These are phyloP conservation scores for Arctium minus DNA, from an alignment of 129 eudicot species.

Conservation along the genomic window DNA sequence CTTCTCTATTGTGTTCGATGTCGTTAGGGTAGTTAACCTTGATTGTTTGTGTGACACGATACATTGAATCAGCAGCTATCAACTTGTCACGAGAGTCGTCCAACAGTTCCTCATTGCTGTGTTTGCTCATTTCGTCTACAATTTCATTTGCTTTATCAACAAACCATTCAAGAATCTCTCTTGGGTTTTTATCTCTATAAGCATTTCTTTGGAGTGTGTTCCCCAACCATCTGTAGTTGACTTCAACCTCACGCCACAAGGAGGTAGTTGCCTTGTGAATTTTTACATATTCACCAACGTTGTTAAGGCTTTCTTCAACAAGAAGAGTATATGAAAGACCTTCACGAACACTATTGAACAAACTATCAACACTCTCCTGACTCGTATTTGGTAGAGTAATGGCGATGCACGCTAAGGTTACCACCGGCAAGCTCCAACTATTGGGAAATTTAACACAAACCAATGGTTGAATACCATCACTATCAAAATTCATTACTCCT, in stretches of 20 bases:
- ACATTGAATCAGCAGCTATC: slow-evolving; percentile 46
- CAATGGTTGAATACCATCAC: neutral
- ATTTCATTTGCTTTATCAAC: slow-evolving; percentile 8
- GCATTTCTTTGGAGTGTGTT: slow-evolving; percentile 15
- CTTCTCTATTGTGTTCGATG: neutral
- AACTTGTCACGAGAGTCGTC: slow-evolving; percentile 4
- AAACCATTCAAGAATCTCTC: slow-evolving; percentile 20
- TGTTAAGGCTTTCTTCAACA: slow-evolving; percentile 24
- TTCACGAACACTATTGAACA: slow-evolving; percentile 19
- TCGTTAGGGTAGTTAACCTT: neutral
- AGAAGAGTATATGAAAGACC: slow-evolving; percentile 6
- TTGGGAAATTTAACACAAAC: neutral
- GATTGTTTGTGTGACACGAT: slow-evolving; percentile 28
- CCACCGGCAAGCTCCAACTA: slow-evolving; percentile 21
- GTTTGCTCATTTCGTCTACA: neutral
- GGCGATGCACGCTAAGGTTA: slow-evolving; percentile 24
- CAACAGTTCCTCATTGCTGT: neutral
- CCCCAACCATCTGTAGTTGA: slow-evolving; percentile 6
- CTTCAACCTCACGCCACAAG: slow-evolving; percentile 35
- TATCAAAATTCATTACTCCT: slow-evolving; percentile 23
- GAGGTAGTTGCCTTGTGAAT: slow-evolving; percentile 9
- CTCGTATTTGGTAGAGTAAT: neutral
- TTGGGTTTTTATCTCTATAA: slow-evolving; percentile 5
- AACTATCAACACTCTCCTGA: neutral
- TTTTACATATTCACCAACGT: neutral